Conservation (phyloP, 2,329 filamentous ascomycete genomes). For the Aspergillus sp. region DNA sequence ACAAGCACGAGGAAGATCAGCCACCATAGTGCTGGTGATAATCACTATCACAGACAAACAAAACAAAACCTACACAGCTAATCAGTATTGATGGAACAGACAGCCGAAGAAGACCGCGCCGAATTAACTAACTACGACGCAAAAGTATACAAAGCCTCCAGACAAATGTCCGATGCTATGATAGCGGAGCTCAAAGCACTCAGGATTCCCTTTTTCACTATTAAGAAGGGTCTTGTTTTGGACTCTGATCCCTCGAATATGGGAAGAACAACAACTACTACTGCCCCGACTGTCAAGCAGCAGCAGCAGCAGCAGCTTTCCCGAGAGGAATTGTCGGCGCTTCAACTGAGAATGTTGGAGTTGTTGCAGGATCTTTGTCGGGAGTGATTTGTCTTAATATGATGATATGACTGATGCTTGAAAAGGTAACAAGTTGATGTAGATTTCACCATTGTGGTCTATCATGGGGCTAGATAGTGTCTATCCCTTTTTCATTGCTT, state of each 20-base stretch:
- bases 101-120: slow-evolving; percentile 51
- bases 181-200: slow-evolving; percentile 57
- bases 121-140: slow-evolving; percentile 62
- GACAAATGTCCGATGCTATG: slow-evolving; percentile 62
- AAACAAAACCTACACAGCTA: not conserved
- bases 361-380: slow-evolving; percentile 55
- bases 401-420: not conserved
- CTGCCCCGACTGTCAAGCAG: not conserved
- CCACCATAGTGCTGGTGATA: too few relatives aligned
- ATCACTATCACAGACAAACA: not conserved
- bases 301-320: slow-evolving; percentile 31
- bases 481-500: too few relatives aligned
- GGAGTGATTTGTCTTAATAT: slow-evolving; percentile 26
- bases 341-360: slow-evolving; percentile 53
- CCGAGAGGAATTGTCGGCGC: slow-evolving; percentile 43
- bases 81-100: slow-evolving; percentile 38
- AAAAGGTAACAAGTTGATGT: too few relatives aligned
- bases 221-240: slow-evolving; percentile 46
- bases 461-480: too few relatives aligned
- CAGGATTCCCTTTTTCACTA: slow-evolving; percentile 64
- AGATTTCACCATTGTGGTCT: too few relatives aligned
- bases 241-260: not conserved
- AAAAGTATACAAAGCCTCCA: slow-evolving; percentile 63
- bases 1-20: not conserved
- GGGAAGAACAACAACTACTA: too few relatives aligned